A percentile compares a stretch with the other conserved stretches of the same genome.
phyloP scores from a whole-genome alignment of 1,284 basidiomycete species.

The Cryptococcus sp. region DNA sequence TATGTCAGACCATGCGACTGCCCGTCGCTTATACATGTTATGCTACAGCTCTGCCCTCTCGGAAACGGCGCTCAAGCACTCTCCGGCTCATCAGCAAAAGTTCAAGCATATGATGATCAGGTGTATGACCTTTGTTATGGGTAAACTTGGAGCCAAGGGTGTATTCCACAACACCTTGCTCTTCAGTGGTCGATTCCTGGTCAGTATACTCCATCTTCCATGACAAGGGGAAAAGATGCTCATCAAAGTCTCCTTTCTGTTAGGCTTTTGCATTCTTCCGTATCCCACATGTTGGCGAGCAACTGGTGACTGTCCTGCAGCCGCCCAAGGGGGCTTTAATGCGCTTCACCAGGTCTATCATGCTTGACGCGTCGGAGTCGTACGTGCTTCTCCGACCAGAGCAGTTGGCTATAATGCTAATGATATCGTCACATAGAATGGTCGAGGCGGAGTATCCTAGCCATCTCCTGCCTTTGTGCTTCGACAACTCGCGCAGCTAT shows the following conservation, averaged over 20 bases:
- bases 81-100: conserved; percentile 35
- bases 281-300: conserved; percentile 57
- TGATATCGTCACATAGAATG: conserved; percentile 4
- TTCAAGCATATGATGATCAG: conserved; percentile 54
- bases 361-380: conserved; percentile 32
- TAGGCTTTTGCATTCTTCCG: conserved; percentile 59
- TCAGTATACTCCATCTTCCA: conserved; percentile 19
- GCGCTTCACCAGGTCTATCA: conserved; percentile 46
- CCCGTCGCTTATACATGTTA: too few relatives aligned
- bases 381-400: conserved; percentile 11
- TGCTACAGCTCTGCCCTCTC: conserved; percentile 50
- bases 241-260: not conserved
- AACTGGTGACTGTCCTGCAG: conserved; percentile 56
- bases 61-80: conserved; percentile 43
- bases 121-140: conserved; percentile 57
- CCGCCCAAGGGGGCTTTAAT: conserved; percentile 54
- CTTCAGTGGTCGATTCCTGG: conserved; percentile 56
- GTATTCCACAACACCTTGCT: conserved; percentile 59
- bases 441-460: conserved; percentile 42
- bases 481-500: conserved; percentile 51
- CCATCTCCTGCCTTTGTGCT: conserved; percentile 47
- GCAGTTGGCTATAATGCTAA: not conserved
- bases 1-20: not conserved
- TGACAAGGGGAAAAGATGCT: not conserved
- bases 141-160: conserved; percentile 58